Evolutionary conservation across 1,284 basidiomycete genomes (phyloP).

Genomic region (Cryptococcus hybrid): DNA sequence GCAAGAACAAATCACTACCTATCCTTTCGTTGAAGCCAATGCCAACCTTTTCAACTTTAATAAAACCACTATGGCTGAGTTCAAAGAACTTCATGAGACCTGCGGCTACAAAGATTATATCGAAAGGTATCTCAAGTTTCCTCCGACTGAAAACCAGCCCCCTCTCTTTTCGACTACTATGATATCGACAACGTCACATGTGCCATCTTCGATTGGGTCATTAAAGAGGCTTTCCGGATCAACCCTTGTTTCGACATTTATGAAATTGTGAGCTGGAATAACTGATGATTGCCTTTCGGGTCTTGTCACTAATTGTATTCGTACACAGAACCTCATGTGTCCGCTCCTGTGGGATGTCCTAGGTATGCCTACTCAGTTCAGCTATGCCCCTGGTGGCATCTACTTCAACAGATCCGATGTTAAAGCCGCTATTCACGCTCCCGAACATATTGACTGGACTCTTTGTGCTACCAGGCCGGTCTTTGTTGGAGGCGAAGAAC

Average conservation of each 20-base stretch:
- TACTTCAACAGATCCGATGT: constrained; percentile 72
- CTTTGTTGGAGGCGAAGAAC: constrained; percentile 49
- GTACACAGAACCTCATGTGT: constrained; percentile 39
- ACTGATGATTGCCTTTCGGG: background rate
- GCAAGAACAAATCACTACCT: constrained; percentile 63
- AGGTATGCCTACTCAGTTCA: constrained; percentile 62
- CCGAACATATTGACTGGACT: constrained; percentile 60
- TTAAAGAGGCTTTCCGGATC: constrained; percentile 59
- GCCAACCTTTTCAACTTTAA: constrained; percentile 19
- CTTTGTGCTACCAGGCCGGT: constrained; percentile 63
- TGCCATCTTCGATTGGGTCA: constrained; percentile 65
- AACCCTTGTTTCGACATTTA: constrained; percentile 77
- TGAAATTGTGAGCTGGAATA: constrained; percentile 56
- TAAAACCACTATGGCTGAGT: constrained; percentile 60
- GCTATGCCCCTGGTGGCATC: constrained; percentile 17
- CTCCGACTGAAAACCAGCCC: constrained; percentile 55
- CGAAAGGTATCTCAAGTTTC: constrained; percentile 61
- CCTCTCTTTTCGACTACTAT: constrained; percentile 45
- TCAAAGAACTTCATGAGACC: constrained; percentile 56
- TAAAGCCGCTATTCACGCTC: constrained; percentile 70
- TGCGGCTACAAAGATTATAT: constrained; percentile 67
- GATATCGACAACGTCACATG: constrained; percentile 52
- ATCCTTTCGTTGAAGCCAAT: constrained; percentile 11
- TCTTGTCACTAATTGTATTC: background rate
- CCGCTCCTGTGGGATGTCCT: constrained; percentile 70